Evolutionary conservation across 2,329 filamentous ascomycete genomes (phyloP).

Genomic region (Pseudocercospora fuligena): DNA sequence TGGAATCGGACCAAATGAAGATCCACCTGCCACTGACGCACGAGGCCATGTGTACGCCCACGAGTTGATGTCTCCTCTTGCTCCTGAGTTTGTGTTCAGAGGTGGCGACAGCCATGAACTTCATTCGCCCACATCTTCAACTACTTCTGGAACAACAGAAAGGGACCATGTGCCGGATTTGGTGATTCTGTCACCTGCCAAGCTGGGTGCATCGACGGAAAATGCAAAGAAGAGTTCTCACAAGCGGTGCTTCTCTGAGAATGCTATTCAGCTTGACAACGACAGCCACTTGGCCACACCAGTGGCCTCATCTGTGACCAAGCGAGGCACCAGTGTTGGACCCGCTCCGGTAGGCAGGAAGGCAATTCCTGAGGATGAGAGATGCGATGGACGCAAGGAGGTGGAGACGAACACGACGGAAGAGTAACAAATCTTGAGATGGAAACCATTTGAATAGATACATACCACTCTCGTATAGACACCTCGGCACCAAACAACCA

Average conservation of each 20-base stretch:
- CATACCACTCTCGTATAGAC: neutral
- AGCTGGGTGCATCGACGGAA: slow-evolving; percentile 11
- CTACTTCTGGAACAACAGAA: slow-evolving; percentile 2
- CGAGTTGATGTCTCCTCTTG: slow-evolving; percentile 29
- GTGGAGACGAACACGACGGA: slow-evolving; percentile 12
- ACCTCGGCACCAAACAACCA: neutral
- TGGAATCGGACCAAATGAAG: slow-evolving; percentile 15
- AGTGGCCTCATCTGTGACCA: slow-evolving; percentile 2
- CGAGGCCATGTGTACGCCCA: slow-evolving; percentile 33
- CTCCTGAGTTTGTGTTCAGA: slow-evolving; percentile 12
- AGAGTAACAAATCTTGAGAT: neutral
- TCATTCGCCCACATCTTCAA: neutral
- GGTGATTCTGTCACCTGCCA: slow-evolving; percentile 14
- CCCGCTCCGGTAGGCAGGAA: slow-evolving; percentile 20
- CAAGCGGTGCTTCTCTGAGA: slow-evolving; percentile 37
- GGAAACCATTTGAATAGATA: neutral
- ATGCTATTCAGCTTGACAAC: slow-evolving; percentile 31
- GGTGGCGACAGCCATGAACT: neutral
- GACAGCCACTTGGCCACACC: slow-evolving; percentile 27
- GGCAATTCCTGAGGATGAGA: neutral
- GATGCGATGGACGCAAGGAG: slow-evolving; percentile 2
- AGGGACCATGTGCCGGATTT: slow-evolving; percentile 19
- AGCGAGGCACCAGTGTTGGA: slow-evolving; percentile 32
- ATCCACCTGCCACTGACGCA: slow-evolving; percentile 18
- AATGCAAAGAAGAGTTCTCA: slow-evolving; percentile 17